Evolutionary conservation across 2,329 filamentous ascomycete genomes (phyloP), one percentile per base, ranked within the genome.

Genomic region (Exophiala spinifera): DNA sequence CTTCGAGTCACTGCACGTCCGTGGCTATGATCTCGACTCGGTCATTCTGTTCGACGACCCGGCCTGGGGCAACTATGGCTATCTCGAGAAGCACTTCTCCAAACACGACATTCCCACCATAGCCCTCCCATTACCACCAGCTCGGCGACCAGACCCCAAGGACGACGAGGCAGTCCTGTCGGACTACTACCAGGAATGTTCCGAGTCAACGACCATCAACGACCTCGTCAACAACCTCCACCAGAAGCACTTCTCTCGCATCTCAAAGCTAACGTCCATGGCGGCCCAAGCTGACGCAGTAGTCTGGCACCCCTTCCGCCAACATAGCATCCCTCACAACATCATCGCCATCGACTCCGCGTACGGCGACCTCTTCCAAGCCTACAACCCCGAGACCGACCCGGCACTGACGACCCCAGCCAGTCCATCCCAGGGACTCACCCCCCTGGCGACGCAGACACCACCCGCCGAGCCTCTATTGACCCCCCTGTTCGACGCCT

Each of bases 261-360:
- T 90, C 11, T 66, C 74, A 1, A 73, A 79, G 0, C 70, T 94
- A 0, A 79, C 84, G 31, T 76, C 72, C 1, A 84, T 92, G 80
- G 72, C 83, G 0, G 65, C 71, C 1, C 75, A 79, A 37, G 89
- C 89, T 0, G 75, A 83, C 51, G 67, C 79, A 8, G 76, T 75
- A 2, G 90, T 95, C 34, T 95, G 89, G 89, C 92, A 92, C 63
- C 89, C 90, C 0, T 95, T 95, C 64, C 91, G 89, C 0, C 89
- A 95, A 63, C 89, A 95, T 58, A 76, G 80, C 46, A 74, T 89
- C 0, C 70, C 81, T 4, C 71, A 82, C 1, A 82, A 83, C 13
- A 89, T 95, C 43, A 79, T 84, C 0, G 79, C 84, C 0, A 91
- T 95, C 52, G 89, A 95, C 67, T 92, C 89, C 0, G 89, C 90